Evolutionary conservation across 116 monocot species (phyloP).

Genomic region (Papilionanthe hybrid): DNA sequence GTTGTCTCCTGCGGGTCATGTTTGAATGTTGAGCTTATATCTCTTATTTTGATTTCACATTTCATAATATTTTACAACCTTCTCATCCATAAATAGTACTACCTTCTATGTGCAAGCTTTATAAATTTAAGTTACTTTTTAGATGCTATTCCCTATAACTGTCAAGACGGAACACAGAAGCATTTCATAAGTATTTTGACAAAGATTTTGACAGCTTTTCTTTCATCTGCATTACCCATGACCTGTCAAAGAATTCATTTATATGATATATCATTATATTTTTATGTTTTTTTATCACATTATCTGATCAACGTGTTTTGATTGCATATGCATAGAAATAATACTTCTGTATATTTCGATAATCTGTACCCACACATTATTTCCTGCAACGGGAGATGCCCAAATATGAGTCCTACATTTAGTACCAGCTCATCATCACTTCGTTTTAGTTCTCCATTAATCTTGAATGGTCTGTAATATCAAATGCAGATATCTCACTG

Average conservation of each 20-base stretch:
- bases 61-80: neutral
- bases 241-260: neutral
- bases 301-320: neutral
- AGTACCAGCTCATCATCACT: neutral
- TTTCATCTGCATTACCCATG: neutral
- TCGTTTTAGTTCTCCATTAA: neutral
- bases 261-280: neutral
- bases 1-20: neutral
- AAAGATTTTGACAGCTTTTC: neutral
- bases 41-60: neutral
- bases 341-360: neutral
- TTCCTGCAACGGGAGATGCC: neutral
- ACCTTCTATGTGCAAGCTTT: neutral
- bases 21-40: neutral
- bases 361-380: neutral
- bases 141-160: neutral
- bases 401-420: neutral
- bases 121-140: neutral
- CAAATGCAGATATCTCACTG: slow-evolving; percentile 73
- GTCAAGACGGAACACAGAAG: neutral
- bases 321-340: neutral
- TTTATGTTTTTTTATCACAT: neutral
- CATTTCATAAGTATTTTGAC: neutral
- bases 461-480: slow-evolving; percentile 3
- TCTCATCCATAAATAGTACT: neutral